Evolutionary conservation across 805 yeast species (phyloP).

Genomic region (Barnettozyma populi): DNA sequence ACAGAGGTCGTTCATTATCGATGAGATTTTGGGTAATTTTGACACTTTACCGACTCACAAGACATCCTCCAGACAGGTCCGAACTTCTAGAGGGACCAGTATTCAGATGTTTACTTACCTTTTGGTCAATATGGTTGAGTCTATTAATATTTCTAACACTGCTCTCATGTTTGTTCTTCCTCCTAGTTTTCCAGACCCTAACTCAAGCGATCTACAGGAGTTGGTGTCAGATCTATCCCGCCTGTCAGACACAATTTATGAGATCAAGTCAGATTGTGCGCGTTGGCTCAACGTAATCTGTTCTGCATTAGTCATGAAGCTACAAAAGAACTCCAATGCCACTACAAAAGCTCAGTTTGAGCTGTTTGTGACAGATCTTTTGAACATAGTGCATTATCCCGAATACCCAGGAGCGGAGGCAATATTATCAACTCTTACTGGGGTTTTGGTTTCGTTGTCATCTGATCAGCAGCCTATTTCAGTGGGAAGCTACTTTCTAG

Average conservation of each 20-base stretch:
- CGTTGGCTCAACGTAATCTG: conserved; percentile 12
- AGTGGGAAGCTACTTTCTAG: conserved; percentile 50
- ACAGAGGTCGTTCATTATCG: conserved; percentile 57
- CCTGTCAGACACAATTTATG: neutral
- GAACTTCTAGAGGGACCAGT: conserved; percentile 37
- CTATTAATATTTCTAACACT: conserved; percentile 25
- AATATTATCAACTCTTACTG: conserved; percentile 37
- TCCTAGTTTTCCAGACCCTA: conserved; percentile 1
- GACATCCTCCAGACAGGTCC: conserved; percentile 36
- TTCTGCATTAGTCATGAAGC: conserved; percentile 14
- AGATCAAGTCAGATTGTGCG: conserved; percentile 7
- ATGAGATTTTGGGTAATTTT: conserved; percentile 51
- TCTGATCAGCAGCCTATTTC: conserved; percentile 28
- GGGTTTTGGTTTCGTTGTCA: conserved; percentile 11
- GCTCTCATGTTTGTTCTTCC: conserved; percentile 15
- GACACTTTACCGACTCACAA: conserved; percentile 45
- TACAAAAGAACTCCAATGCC: conserved; percentile 30
- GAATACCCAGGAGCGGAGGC: conserved; percentile 60
- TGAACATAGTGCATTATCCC: conserved; percentile 43
- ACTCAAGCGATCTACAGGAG: conserved; percentile 12
- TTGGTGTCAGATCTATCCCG: conserved; percentile 12
- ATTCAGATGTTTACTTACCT: conserved; percentile 47
- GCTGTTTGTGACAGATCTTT: conserved; percentile 50
- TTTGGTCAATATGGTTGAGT: conserved; percentile 39
- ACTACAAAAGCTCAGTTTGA: conserved; percentile 40